Base-by-base conservation (phyloP, 192 early-diverging fungal species). In the Dissophora globulifera region DNA sequence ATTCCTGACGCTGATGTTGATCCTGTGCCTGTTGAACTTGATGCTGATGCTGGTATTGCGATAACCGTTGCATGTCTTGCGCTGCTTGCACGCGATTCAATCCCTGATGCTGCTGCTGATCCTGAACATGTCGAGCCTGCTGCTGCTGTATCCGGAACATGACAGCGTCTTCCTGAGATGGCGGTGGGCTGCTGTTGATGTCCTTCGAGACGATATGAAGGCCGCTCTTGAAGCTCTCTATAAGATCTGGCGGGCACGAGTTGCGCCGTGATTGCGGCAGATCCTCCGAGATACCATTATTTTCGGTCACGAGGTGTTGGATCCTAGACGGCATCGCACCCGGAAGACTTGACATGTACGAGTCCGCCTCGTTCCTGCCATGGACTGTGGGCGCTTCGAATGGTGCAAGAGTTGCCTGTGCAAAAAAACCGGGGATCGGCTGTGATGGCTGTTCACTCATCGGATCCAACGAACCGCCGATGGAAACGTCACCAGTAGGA, bases 241-340 rank as follows among this genome's bases (percentile, higher is more conserved):
- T 57, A 2, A 69, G 43, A 26, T 20, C 54, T 15, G 67, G 38
- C 19, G 67, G 67, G 19, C 67, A 69, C 23, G 67, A 69, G 50
- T 69, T 69, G 31, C 67, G 67, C 31, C 67, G 47, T 9, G 9
- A 12, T 9, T 56, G 33, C 10, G 33, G 49, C 0, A 17, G 22
- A 4, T 52, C 49, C 30, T 59, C 48, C 10, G 22, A n/a, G 26
- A 1, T 17, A 4, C 29, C 13, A 12, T 29, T n/a, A n/a, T n/a
- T n/a, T n/a, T n/a, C n/a, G n/a, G n/a, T n/a, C n/a, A n/a, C n/a
- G n/a, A n/a, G n/a, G n/a, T n/a, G n/a, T n/a, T n/a, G n/a, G n/a
- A n/a, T n/a, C n/a, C n/a, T n/a, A n/a, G n/a, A n/a, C n/a, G n/a
- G n/a, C n/a, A n/a, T n/a, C n/a, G n/a, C n/a, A n/a, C n/a, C n/a